A percentile compares a stretch with the other conserved stretches of the same genome.
phyloP scores from a whole-genome alignment of 2,329 filamentous ascomycete species.

The Colletotrichum sp. region DNA sequence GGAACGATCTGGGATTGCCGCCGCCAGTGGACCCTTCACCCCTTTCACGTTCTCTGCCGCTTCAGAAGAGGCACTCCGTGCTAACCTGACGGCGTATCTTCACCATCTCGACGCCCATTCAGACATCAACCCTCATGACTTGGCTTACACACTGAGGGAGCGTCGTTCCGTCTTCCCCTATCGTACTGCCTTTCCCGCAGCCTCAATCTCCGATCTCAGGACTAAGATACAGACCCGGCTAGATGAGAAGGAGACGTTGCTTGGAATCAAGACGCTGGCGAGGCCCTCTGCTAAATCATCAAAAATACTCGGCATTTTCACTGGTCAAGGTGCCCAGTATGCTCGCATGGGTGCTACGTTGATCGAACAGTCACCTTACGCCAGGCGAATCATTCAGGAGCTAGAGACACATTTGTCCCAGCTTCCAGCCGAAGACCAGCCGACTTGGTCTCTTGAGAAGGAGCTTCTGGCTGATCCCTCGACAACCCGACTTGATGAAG shows the following conservation, averaged over 20 bases:
- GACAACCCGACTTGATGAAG: constrained; percentile 22
- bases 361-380: constrained; percentile 9
- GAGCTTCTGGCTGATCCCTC: constrained; percentile 26
- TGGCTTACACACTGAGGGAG: background rate
- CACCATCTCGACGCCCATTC: constrained; percentile 21
- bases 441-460: constrained; percentile 28
- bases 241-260: background rate
- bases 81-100: constrained; percentile 7
- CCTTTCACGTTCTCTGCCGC: constrained; percentile 20
- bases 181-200: constrained; percentile 7
- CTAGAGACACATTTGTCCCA: constrained; percentile 25
- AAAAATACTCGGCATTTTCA: constrained; percentile 29
- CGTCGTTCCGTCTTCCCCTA: background rate
- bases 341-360: constrained; percentile 26
- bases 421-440: constrained; percentile 25
- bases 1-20: background rate
- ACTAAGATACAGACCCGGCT: background rate
- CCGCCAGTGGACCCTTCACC: background rate
- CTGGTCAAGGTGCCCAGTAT: constrained; percentile 37
- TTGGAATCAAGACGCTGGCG: background rate
- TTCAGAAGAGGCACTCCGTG: constrained; percentile 25
- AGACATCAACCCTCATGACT: background rate
- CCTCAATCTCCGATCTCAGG: background rate
- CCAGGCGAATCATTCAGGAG: constrained; percentile 18
- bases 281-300: constrained; percentile 24